Evolutionary conservation across 2,329 filamentous ascomycete genomes (phyloP).

Genomic region (Fusarium algeriense): DNA sequence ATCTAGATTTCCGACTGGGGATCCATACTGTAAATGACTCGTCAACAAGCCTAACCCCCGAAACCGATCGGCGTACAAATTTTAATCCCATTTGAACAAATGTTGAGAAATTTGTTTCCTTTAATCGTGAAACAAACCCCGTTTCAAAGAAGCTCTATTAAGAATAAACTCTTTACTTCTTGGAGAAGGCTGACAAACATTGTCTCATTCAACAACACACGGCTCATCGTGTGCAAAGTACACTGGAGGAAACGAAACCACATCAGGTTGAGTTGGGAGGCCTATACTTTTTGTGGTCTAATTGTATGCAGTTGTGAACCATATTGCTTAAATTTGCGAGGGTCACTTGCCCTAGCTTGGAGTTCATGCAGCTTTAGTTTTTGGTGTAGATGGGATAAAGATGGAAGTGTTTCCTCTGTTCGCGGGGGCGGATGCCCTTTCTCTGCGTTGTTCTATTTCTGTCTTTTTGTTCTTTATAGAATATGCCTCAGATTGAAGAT

Average conservation of each 20-base stretch:
- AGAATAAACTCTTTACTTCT: rapidly evolving
- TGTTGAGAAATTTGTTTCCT: not conserved
- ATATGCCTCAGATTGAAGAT: not conserved
- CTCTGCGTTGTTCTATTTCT: not conserved
- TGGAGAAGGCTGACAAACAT: too few relatives aligned
- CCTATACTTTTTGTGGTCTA: not conserved
- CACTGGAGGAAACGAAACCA: not conserved
- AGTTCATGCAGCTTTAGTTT: not conserved
- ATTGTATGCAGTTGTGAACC: not conserved
- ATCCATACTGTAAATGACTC: not conserved
- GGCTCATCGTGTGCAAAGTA: not conserved
- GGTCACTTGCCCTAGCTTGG: not conserved
- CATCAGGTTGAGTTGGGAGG: not conserved
- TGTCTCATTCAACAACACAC: not conserved
- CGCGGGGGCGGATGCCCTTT: not conserved
- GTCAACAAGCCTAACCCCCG: not conserved
- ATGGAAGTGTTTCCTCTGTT: too few relatives aligned
- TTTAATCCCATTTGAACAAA: not conserved
- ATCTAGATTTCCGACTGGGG: not conserved
- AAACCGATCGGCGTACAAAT: not conserved
- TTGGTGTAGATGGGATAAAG: not conserved
- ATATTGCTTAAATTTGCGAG: not conserved
- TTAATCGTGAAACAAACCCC: rapidly evolving
- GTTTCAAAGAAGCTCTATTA: rapidly evolving
- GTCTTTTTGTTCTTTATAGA: not conserved